Conservation (phyloP, 1,284 basidiomycete species). For the Pseudozyma pruni region DNA sequence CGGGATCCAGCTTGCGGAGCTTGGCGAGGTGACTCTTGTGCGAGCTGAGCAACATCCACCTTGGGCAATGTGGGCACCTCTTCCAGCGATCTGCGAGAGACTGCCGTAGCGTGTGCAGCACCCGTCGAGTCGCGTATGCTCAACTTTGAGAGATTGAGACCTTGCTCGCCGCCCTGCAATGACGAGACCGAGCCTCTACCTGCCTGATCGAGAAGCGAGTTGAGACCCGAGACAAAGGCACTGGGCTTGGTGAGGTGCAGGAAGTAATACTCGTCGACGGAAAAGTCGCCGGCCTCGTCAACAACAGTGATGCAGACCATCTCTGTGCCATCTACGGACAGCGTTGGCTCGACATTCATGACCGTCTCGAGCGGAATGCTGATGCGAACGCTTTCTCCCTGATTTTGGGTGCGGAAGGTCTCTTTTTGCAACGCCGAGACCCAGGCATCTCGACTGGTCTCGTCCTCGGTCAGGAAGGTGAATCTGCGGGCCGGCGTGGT, state of each 20-base stretch:
- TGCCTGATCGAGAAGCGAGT: constrained; percentile 13
- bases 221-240: constrained; percentile 30
- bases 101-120: constrained; percentile 5
- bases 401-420: constrained; percentile 93
- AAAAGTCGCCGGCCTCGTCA: constrained; percentile 53
- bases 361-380: constrained; percentile 91
- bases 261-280: constrained; percentile 61
- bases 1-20: too few species aligned
- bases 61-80: constrained; percentile 26
- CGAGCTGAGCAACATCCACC: not conserved
- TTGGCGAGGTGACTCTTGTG: not conserved
- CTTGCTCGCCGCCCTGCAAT: constrained; percentile 16
- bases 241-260: constrained; percentile 45
- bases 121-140: constrained; percentile 47
- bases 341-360: constrained; percentile 84
- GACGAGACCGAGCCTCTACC: constrained; percentile 16
- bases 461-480: constrained; percentile 65
- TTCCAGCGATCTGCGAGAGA: constrained; percentile 28
- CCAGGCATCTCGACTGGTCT: constrained; percentile 73
- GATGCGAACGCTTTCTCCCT: constrained; percentile 89
- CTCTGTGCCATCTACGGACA: constrained; percentile 43
- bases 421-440: constrained; percentile 86
- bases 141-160: constrained; percentile 24
- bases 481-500: constrained; percentile 63
- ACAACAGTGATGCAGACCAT: constrained; percentile 57